Base-by-base conservation (phyloP, 257 asterid species). In the Nicotiana paniculata region DNA sequence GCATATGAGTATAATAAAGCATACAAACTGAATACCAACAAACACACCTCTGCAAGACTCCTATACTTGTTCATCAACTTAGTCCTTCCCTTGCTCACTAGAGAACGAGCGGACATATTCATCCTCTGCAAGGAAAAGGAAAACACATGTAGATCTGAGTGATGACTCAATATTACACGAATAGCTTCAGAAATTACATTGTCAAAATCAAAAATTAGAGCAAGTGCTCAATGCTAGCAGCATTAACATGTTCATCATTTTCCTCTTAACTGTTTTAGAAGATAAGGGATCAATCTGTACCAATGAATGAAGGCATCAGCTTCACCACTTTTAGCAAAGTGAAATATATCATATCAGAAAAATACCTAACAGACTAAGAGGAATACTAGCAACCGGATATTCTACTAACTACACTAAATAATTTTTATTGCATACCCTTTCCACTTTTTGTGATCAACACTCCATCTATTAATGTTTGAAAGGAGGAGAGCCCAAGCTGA, bases 1-100 rank as follows among this genome's bases (percentile, higher is more conserved):
- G 62, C 62, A 55, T 21, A 21, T 21, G 8, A 16, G 62, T 55
- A 17, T 15, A 55, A 55, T 17, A 55, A 55, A 55, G 21, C 17
- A 15, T 55, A 55, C 62, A 55, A 55, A 55, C 62, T 55, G 7
- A 55, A 55, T 55, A 55, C 24, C 62, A 17, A 55, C 17, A 55
- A 55, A 6, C 62, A 55, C 62, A 55, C 62, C 39, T 72, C 37
- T 11, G 58, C 37, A 72, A 72, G 59, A 43, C 35, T 74, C 51
- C 62, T 24, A 33, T 48, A 74, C 43, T 46, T 74, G 0, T 72
- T 72, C 24, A 18, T 16, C 61, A 72, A 72, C 78, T 72, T 72
- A 72, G 78, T 72, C 78, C 59, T 72, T 46, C 37, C 78, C 33
- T 72, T 72, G 59, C 37, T 72, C 78, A 72, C 37, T 16, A 72